Percentiles rank a stretch among this genome's conserved stretches.
Evolutionary conservation across 202 grass and related monocot genomes (phyloP).

Genomic region (Zizania palustris): DNA sequence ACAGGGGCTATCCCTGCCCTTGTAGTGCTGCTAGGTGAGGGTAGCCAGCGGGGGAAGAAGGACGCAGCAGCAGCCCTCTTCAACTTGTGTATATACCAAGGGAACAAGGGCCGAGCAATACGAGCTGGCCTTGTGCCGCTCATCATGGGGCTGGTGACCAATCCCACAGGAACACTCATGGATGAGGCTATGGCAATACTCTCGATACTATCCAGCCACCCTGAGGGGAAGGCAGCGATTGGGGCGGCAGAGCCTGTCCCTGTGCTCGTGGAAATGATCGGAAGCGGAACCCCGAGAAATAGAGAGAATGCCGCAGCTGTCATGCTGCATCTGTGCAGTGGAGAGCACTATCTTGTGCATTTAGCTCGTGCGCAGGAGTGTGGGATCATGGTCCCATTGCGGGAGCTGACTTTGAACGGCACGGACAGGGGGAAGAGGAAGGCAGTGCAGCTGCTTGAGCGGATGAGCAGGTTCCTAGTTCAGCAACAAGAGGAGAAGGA

Average conservation of each 20-base stretch:
- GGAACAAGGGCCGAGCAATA: constrained; percentile 77
- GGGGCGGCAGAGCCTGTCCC: constrained; percentile 73
- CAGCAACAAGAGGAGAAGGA: constrained; percentile 61
- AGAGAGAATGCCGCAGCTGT: constrained; percentile 92
- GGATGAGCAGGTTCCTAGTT: constrained; percentile 78
- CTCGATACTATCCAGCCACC: constrained; percentile 76
- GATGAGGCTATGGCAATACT: constrained; percentile 86
- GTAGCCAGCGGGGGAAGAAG: constrained; percentile 81
- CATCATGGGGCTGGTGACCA: constrained; percentile 74
- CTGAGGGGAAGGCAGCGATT: constrained; percentile 73
- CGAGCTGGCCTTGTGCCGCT: constrained; percentile 83
- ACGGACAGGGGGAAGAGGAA: constrained; percentile 79
- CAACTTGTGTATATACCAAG: constrained; percentile 92
- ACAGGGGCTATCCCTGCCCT: constrained; percentile 74
- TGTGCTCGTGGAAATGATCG: constrained; percentile 75
- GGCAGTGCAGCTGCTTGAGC: constrained; percentile 71
- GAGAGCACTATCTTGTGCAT: constrained; percentile 51
- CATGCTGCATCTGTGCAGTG: constrained; percentile 68
- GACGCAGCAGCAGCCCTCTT: constrained; percentile 89
- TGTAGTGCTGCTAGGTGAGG: constrained; percentile 78
- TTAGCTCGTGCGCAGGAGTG: constrained; percentile 60
- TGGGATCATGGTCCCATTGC: constrained; percentile 59
- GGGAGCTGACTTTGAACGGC: constrained; percentile 74
- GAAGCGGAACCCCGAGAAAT: constrained; percentile 65
- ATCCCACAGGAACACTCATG: constrained; percentile 63